These are phyloP conservation scores for Aschersonia sp. DNA, from an alignment of 2,329 filamentous ascomycete genomes.

Conservation along the genomic window DNA sequence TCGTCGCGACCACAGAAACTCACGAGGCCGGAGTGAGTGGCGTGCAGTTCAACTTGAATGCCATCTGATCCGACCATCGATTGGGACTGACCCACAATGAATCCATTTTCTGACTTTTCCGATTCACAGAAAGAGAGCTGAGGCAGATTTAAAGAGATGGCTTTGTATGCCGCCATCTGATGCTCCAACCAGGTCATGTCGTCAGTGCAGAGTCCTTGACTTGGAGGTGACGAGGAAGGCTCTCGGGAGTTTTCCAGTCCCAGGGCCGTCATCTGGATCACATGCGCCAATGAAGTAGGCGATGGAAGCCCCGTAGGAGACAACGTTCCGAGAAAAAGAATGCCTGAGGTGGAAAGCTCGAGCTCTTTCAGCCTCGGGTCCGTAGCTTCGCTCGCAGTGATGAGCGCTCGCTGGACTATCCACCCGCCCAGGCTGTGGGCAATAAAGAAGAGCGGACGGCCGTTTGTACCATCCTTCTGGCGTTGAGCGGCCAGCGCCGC, in stretches of 20 bases:
- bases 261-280: conserved; percentile 11
- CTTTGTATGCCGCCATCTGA: conserved; percentile 14
- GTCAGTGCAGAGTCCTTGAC: conserved; percentile 5
- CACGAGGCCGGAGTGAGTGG: conserved; percentile 10
- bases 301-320: conserved; percentile 10
- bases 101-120: conserved; percentile 9
- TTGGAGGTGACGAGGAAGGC: not conserved
- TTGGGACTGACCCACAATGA: conserved; percentile 11
- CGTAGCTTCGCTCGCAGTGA: conserved; percentile 13
- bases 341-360: conserved; percentile 13
- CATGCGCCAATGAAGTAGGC: conserved; percentile 11
- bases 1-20: conserved; percentile 11
- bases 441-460: conserved; percentile 13
- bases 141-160: conserved; percentile 9
- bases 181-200: conserved; percentile 12
- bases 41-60: conserved; percentile 8
- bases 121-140: conserved; percentile 12
- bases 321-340: conserved; percentile 13
- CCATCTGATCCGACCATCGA: conserved; percentile 12
- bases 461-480: conserved; percentile 6
- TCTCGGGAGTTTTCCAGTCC: conserved; percentile 4
- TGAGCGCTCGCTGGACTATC: conserved; percentile 14
- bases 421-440: conserved; percentile 13
- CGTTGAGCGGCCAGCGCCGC: conserved; percentile 8
- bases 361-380: conserved; percentile 8